Evolutionary conservation across 345 rosid species (phyloP), one percentile per base, ranked within the genome.

Genomic region (Pugionium cornutum): DNA sequence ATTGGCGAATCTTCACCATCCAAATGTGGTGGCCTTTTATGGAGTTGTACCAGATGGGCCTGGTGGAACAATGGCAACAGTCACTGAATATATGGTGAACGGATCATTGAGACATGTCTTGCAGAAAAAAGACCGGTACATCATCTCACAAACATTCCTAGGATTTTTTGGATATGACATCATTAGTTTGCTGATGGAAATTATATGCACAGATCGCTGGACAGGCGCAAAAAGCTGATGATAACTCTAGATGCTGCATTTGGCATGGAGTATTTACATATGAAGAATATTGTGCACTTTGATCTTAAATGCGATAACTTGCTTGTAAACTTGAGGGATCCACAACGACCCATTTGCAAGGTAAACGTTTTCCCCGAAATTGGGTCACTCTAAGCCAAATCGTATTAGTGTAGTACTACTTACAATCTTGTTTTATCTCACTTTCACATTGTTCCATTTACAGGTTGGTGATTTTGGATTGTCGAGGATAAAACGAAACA

Each of bases 221-320:
- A 89, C 76, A 85, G 80, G 48, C 92, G 92, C 39, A 86, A 78
- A 69, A 89, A 76, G 87, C 83, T 92, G 54, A 78, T 82, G 67
- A 73, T 92, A 35, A 82, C 92, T 39, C 71, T 87, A 72, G 98
- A 92, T 76, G 92, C 97, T 42, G 98, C 97, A 59, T 84, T 87
- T 75, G 98, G 98, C 66, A 92, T 92, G 97, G 98, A 92, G 81
- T 92, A 92, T 75, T 70, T 92, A 61, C 97, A 92, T 81, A 45
- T 83, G 76, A 86, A 87, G 69, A 83, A 83, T 53, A 86, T 89
- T 29, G 96, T 92, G 56, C 98, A 92, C 75, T 92, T 92, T 63
- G 98, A 92, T 79, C 82, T 92, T 82, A 92, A 92, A 78, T 89
- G 95, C n/a, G 98, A 92, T 61, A 89, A 92, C 71, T 75, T 92